These are phyloP conservation scores for Penicillium sp. DNA, from an alignment of 2,329 filamentous ascomycete species.

Conservation along the genomic window DNA sequence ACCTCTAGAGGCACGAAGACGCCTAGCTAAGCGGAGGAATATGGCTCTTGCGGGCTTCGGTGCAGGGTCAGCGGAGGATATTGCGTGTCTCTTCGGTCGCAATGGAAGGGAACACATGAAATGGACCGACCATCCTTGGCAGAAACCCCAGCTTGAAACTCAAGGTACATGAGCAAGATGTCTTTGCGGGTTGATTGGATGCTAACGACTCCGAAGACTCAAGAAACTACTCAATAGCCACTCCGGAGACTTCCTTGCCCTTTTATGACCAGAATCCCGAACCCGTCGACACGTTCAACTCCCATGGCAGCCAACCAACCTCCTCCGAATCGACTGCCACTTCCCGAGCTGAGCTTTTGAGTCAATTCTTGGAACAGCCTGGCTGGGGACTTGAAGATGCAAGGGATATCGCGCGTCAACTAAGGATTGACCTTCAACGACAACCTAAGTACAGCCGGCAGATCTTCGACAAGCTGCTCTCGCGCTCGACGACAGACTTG, in stretches of 20 bases:
- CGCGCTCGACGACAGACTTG: constrained; percentile 14
- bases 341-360: constrained; percentile 18
- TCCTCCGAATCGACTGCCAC: neutral
- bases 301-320: neutral
- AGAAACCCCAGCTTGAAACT: constrained; percentile 25
- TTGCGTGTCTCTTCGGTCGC: constrained; percentile 45
- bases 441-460: constrained; percentile 39
- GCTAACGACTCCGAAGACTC: constrained; percentile 19
- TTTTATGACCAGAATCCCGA: constrained; percentile 27
- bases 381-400: constrained; percentile 32
- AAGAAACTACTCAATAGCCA: constrained; percentile 21
- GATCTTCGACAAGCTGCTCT: constrained; percentile 38
- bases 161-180: constrained; percentile 24
- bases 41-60: constrained; percentile 47
- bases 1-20: constrained; percentile 62
- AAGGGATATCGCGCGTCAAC: constrained; percentile 28
- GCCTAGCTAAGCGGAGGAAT: constrained; percentile 59
- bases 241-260: constrained; percentile 20
- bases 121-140: constrained; percentile 33
- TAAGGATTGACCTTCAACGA: constrained; percentile 37
- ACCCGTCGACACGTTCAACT: constrained; percentile 8
- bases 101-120: constrained; percentile 44
- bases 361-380: constrained; percentile 21
- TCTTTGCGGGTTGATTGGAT: neutral
- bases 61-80: constrained; percentile 37